Percentiles rank a stretch among this genome's conserved stretches.
phyloP scores from a whole-genome alignment of 306 rosid species.

The Canavalia gladiata region DNA sequence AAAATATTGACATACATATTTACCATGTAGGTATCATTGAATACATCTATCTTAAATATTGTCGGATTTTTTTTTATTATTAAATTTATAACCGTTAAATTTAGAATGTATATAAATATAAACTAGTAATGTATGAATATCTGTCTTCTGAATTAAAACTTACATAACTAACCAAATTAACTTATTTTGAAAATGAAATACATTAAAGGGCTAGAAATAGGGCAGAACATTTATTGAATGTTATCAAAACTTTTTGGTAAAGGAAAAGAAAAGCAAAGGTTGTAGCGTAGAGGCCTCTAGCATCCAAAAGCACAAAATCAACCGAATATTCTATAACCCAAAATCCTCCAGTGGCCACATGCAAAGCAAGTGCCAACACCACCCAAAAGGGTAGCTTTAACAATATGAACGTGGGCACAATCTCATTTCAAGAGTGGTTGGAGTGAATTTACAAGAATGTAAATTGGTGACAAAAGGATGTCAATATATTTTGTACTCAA shows the following conservation, averaged over 20 bases:
- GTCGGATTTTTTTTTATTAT: no score
- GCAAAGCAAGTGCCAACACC: constrained; percentile 44
- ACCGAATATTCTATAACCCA: constrained; percentile 42
- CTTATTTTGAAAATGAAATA: not conserved
- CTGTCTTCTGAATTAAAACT: not conserved
- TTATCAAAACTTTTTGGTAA: constrained; percentile 26
- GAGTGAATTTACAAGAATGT: constrained; percentile 7
- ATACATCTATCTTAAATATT: no score
- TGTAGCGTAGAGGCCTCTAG: not conserved
- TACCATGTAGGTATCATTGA: no score
- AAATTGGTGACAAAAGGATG: not conserved
- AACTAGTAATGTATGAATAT: no score
- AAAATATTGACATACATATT: no score
- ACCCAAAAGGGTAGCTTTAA: constrained; percentile 45
- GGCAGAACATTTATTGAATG: constrained; percentile 3
- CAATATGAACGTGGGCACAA: not conserved
- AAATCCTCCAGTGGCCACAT: constrained; percentile 36
- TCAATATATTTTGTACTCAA: not conserved
- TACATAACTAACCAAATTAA: not conserved
- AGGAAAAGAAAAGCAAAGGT: constrained; percentile 35
- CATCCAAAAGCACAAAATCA: constrained; percentile 25
- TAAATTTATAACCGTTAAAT: no score
- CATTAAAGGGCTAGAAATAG: not conserved
- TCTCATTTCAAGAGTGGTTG: not conserved
- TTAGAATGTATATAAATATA: no score